Evolutionary conservation across 345 rosid species (phyloP).

Genomic region (Bruguiera gymnorhiza): DNA sequence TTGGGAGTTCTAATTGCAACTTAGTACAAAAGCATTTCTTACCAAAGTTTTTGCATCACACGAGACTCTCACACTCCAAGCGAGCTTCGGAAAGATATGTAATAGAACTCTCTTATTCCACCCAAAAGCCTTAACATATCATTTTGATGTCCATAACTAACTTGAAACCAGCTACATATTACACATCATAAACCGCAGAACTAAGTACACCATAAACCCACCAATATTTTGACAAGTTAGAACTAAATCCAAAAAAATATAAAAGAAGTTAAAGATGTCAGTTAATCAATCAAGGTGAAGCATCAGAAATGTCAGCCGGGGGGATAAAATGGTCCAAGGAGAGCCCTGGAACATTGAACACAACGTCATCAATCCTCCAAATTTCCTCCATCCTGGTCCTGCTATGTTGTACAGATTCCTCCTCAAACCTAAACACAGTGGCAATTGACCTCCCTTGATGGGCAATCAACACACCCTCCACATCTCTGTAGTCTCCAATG

Average conservation of each 20-base stretch:
- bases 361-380: slow-evolving; percentile 93
- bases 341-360: slow-evolving; percentile 82
- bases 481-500: slow-evolving; percentile 78
- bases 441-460: slow-evolving; percentile 88
- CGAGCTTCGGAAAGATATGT: no score
- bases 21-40: no score
- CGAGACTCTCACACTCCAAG: no score
- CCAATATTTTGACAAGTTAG: slow-evolving; percentile 4
- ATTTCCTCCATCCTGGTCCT: slow-evolving; percentile 86
- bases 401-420: slow-evolving; percentile 63
- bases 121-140: no score
- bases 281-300: slow-evolving; percentile 17
- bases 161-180: slow-evolving; percentile 12
- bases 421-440: slow-evolving; percentile 80
- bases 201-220: slow-evolving; percentile 14
- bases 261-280: not conserved
- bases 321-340: slow-evolving; percentile 86
- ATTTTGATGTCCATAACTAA: not conserved
- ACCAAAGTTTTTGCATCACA: no score
- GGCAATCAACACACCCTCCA: slow-evolving; percentile 73
- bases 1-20: no score
- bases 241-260: no score
- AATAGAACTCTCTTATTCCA: no score
- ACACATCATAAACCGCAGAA: not conserved
- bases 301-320: slow-evolving; percentile 76